phyloP scores from a whole-genome alignment of 106 monocot species.

The Platanthera guangdongensis region DNA sequence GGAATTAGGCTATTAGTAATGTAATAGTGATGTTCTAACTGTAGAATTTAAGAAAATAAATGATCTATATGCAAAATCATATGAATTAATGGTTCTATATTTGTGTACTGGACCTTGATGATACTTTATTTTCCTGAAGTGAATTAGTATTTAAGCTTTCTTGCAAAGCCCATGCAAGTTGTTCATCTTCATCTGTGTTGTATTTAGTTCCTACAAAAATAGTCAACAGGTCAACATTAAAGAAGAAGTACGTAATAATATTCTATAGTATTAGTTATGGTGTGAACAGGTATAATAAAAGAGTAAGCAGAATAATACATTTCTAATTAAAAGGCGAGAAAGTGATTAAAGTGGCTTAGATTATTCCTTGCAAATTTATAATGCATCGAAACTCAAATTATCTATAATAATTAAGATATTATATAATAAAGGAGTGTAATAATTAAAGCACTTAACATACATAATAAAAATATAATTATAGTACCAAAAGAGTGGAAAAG shows the following conservation, averaged over 20 bases:
- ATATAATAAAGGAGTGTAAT: too few species aligned
- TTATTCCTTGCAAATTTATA: not conserved
- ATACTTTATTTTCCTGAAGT: conserved; percentile 40
- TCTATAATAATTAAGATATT: not conserved
- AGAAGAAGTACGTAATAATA: not conserved
- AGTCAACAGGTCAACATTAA: not conserved
- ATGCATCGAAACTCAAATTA: not conserved
- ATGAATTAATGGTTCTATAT: too few species aligned
- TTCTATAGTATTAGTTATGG: not conserved
- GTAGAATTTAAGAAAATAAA: too few species aligned
- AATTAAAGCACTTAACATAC: too few species aligned
- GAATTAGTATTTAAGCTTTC: conserved; percentile 71
- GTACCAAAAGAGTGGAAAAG: not conserved
- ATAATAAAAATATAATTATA: too few species aligned
- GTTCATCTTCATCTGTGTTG: conserved; percentile 74
- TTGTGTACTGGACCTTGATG: not conserved
- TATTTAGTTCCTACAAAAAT: conserved; percentile 33
- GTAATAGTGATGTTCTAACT: too few species aligned
- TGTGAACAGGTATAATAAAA: not conserved
- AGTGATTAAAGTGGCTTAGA: not conserved
- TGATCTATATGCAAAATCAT: too few species aligned
- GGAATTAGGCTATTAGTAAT: too few species aligned
- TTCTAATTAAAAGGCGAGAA: not conserved
- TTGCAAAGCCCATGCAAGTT: conserved; percentile 79
- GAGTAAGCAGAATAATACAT: not conserved